Percentiles rank a stretch among this genome's conserved stretches.
Evolutionary conservation across 106 monocot species (phyloP).

Genomic region (Iris macrosiphon): DNA sequence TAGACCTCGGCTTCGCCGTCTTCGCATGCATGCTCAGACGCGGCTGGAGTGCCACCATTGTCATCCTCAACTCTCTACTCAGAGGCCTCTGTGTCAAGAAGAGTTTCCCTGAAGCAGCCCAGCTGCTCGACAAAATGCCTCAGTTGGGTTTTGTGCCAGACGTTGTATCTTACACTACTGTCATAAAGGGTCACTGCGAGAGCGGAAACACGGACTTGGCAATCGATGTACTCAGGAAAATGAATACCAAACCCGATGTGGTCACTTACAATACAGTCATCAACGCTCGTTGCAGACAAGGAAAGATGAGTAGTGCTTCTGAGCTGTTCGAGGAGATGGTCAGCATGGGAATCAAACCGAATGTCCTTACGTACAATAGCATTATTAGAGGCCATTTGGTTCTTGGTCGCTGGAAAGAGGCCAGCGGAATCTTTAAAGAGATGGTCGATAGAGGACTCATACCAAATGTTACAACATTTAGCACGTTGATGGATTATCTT

Average conservation of each 20-base stretch:
- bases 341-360: slow-evolving; percentile 9
- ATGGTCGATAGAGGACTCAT: too few relatives aligned
- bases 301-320: slow-evolving; percentile 12
- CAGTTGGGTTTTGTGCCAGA: slow-evolving; percentile 6
- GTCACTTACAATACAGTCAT: slow-evolving; percentile 27
- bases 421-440: too few relatives aligned
- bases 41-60: slow-evolving; percentile 18
- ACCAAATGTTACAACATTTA: too few relatives aligned
- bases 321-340: slow-evolving; percentile 29
- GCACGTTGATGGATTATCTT: too few relatives aligned
- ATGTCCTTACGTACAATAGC: slow-evolving; percentile 18
- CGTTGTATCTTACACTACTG: slow-evolving; percentile 23
- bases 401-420: slow-evolving; percentile 3
- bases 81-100: slow-evolving; percentile 29
- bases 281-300: slow-evolving; percentile 21
- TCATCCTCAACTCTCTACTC: slow-evolving; percentile 24
- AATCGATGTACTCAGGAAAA: neutral
- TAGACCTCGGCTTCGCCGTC: slow-evolving; percentile 10
- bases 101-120: slow-evolving; percentile 12
- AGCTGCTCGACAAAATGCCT: slow-evolving; percentile 19
- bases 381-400: slow-evolving; percentile 2
- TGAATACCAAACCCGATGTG: slow-evolving; percentile 15
- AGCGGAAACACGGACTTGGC: neutral
- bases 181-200: slow-evolving; percentile 24
- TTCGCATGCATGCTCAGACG: slow-evolving; percentile 13